Percentiles rank a stretch among this genome's conserved stretches.
Evolutionary conservation across 495 filamentous ascomycete species (phyloP).

Genomic region (Amniculicola lignicola): DNA sequence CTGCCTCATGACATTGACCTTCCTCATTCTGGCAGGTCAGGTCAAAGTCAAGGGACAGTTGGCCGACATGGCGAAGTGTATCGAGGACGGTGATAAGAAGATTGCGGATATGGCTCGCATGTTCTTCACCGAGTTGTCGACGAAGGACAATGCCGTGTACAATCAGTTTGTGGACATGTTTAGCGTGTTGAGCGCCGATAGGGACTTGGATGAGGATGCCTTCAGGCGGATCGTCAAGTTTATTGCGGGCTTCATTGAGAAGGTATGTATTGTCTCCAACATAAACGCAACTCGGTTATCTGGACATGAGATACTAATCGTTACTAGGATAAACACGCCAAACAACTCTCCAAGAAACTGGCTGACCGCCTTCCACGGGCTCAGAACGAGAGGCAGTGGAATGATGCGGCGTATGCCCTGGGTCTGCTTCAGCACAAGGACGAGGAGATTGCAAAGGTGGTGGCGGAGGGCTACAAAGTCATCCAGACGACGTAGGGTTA

Average conservation of each 20-base stretch:
- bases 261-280: slow-evolving; percentile 57
- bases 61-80: slow-evolving; percentile 98
- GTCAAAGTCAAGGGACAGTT: slow-evolving; percentile 99
- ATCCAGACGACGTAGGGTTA: slow-evolving; percentile 66
- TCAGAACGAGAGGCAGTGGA: slow-evolving; percentile 93
- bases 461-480: slow-evolving; percentile 81
- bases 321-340: slow-evolving; percentile 89
- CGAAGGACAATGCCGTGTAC: slow-evolving; percentile 98
- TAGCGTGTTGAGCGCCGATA: slow-evolving; percentile 79
- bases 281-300: slow-evolving; percentile 10
- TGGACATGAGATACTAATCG: slow-evolving; percentile 11
- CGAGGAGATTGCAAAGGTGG: slow-evolving; percentile 85
- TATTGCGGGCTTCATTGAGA: slow-evolving; percentile 91
- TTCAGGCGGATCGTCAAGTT: slow-evolving; percentile 87
- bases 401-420: slow-evolving; percentile 88
- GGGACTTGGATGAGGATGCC: slow-evolving; percentile 74
- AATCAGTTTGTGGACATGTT: slow-evolving; percentile 99
- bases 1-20: slow-evolving; percentile 97
- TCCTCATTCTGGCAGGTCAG: slow-evolving; percentile 93
- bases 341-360: slow-evolving; percentile 89
- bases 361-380: slow-evolving; percentile 82
- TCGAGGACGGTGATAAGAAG: slow-evolving; percentile 89
- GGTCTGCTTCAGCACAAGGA: slow-evolving; percentile 93
- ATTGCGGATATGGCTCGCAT: slow-evolving; percentile 91
- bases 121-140: slow-evolving; percentile 97